Base-by-base conservation (phyloP, 2,329 filamentous ascomycete genomes). In the Xylariaceae sp. region DNA sequence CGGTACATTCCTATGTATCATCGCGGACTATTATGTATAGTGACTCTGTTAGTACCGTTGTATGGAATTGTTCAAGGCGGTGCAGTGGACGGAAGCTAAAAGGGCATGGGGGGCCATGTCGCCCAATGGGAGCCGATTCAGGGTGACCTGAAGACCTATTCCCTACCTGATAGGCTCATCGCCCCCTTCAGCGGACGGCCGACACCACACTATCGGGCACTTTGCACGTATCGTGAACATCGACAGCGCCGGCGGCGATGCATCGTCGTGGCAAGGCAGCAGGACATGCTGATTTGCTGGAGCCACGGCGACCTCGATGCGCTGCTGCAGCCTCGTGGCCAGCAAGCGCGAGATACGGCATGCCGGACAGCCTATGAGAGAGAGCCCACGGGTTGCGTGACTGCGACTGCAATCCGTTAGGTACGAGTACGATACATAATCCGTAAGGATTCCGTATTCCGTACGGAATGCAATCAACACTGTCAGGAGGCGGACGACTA, bases 41-140 rank as follows among this genome's bases (percentile, higher is more conserved):
- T 42, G 37, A 42, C 37, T 42, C 11, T 42, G 37, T 42, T 42
- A 42, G 37, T 42, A 42, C 37, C 37, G 37, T 42, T 42, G 37
- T 42, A 45, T 18, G 17, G 17, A 15, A 15, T 45, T n/a, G 13
- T 45, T 45, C 42, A 42, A 44, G 39, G 11, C 47, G n/a, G 15
- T 18, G 47, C 51, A 13, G 56, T 23, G 37, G n/a, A 55, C 37
- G 52, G 48, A 53, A 57, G 47, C 57, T 59, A 59, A 48, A 52
- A 15, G 42, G 34, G 42, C 47, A 30, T 57, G 42, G 34, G 42
- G n/a, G 49, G 2, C 15, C 9, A 47, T 42, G 18, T 13, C 15
- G 18, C 18, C 60, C 60, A 59, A 59, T 62, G 50, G 30, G 23
- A 23, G 47, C 11, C 48, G 48, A 50, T 5, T 30, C 9, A 9